phyloP scores from a whole-genome alignment of 2,329 filamentous ascomycete species.

The Fusarium annulatum region DNA sequence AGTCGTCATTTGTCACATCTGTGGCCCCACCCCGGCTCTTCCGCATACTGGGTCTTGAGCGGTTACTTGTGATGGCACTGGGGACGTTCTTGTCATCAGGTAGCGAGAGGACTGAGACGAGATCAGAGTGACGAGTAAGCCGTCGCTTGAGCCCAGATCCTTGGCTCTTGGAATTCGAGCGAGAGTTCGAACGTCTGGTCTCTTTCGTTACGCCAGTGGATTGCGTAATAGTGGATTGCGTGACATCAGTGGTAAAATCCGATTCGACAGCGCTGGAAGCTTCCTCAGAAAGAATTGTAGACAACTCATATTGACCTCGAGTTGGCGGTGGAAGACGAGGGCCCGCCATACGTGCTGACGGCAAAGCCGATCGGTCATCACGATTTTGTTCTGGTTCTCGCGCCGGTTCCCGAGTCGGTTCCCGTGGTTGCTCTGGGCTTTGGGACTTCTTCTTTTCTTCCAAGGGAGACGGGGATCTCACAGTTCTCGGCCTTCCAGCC shows the following conservation, averaged over 20 bases:
- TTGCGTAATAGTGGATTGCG: constrained; percentile 67
- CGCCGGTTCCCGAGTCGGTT: background rate
- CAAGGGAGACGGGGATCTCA: constrained; percentile 33
- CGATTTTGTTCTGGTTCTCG: constrained; percentile 7
- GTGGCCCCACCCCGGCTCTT: constrained; percentile 75
- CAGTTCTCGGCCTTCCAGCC: constrained; percentile 20
- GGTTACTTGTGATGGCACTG: constrained; percentile 73
- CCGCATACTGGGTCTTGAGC: constrained; percentile 82
- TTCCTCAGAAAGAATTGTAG: constrained; percentile 67
- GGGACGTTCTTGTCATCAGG: constrained; percentile 67
- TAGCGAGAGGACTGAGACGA: constrained; percentile 90
- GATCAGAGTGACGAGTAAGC: constrained; percentile 90
- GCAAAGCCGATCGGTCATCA: constrained; percentile 33
- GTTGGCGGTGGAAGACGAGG: constrained; percentile 61
- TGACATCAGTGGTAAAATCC: constrained; percentile 63
- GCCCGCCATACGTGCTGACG: constrained; percentile 46
- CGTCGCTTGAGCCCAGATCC: constrained; percentile 74
- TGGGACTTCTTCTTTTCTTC: constrained; percentile 36
- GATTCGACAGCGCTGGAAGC: constrained; percentile 59
- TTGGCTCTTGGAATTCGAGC: constrained; percentile 55
- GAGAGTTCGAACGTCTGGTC: constrained; percentile 53
- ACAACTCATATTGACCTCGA: constrained; percentile 65
- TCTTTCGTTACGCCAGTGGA: constrained; percentile 62
- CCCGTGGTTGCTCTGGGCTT: background rate
- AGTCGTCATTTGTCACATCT: constrained; percentile 76